Evolutionary conservation across 352 stramenopile genomes (phyloP).

Genomic region (Globisporangium polare): DNA sequence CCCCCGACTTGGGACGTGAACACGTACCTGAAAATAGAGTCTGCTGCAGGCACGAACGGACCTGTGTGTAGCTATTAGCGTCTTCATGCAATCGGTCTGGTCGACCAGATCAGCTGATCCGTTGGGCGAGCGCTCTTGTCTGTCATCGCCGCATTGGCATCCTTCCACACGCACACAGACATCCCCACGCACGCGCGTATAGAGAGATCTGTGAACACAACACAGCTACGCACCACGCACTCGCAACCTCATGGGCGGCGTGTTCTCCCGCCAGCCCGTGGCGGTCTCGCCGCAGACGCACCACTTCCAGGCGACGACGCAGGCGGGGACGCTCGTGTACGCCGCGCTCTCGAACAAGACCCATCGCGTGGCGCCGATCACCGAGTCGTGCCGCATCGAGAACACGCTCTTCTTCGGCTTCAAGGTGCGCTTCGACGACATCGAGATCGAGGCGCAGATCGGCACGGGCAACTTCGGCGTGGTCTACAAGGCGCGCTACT

Average conservation of each 20-base stretch:
- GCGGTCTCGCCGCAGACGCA: slow-evolving; percentile 60
- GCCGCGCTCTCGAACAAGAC: slow-evolving; percentile 68
- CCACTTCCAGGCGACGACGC: slow-evolving; percentile 55
- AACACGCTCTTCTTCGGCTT: slow-evolving; percentile 63
- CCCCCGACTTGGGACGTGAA: background rate
- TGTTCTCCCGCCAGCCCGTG: slow-evolving; percentile 52
- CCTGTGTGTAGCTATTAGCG: background rate
- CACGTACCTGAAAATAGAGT: background rate
- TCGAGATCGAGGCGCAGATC: slow-evolving; percentile 63
- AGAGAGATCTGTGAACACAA: too few relatives aligned
- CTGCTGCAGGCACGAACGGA: background rate
- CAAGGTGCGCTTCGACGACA: slow-evolving; percentile 62
- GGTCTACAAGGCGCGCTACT: slow-evolving; percentile 77
- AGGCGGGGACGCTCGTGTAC: slow-evolving; percentile 71
- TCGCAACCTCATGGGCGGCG: slow-evolving; percentile 30
- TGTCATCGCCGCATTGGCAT: background rate
- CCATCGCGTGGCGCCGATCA: slow-evolving; percentile 44
- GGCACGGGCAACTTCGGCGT: slow-evolving; percentile 72
- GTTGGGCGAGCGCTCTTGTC: background rate
- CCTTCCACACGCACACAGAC: background rate
- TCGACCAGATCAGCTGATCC: background rate
- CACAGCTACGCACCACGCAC: background rate
- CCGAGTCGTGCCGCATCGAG: slow-evolving; percentile 54
- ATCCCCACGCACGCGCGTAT: background rate
- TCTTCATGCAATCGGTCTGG: background rate